Conservation (phyloP, 352 stramenopile genomes). For the Globisporangium parvum region DNA sequence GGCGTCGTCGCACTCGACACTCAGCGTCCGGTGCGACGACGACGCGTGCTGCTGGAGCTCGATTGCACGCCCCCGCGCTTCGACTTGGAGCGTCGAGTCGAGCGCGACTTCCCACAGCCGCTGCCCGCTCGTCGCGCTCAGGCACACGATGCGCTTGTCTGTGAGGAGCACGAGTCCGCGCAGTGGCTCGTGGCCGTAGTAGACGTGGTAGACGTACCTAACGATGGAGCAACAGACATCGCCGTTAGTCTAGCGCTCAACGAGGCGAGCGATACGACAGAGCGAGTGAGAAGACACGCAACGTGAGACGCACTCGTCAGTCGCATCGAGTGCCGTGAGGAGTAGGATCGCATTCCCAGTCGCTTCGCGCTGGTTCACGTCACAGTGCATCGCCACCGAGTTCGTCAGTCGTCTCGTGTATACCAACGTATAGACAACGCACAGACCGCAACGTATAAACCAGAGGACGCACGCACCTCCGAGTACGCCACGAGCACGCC, state of each 20-base stretch:
- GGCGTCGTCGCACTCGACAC: conserved; percentile 66
- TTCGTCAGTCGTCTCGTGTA: neutral
- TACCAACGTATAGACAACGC: neutral
- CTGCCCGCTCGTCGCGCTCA: conserved; percentile 66
- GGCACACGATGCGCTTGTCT: conserved; percentile 76
- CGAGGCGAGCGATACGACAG: neutral
- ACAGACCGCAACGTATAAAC: neutral
- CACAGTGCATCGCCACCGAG: neutral
- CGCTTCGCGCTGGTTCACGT: conserved; percentile 36
- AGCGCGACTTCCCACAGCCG: conserved; percentile 80
- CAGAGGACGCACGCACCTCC: conserved; percentile 21
- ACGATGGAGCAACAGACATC: neutral
- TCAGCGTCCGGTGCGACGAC: conserved; percentile 45
- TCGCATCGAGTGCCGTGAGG: conserved; percentile 67
- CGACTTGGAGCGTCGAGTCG: conserved; percentile 68
- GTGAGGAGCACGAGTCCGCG: conserved; percentile 72
- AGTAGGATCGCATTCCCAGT: conserved; percentile 70
- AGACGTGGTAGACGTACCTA: conserved; percentile 81
- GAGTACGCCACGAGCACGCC: conserved; percentile 79
- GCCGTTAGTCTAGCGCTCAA: neutral
- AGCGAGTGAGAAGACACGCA: neutral
- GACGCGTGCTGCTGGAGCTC: conserved; percentile 41
- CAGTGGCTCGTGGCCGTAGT: conserved; percentile 62
- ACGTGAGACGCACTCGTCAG: conserved; percentile 59
- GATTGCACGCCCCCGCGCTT: conserved; percentile 28